phyloP scores from a whole-genome alignment of 371 early-diverging fungal genomes.

The Actinomucor elegans region DNA sequence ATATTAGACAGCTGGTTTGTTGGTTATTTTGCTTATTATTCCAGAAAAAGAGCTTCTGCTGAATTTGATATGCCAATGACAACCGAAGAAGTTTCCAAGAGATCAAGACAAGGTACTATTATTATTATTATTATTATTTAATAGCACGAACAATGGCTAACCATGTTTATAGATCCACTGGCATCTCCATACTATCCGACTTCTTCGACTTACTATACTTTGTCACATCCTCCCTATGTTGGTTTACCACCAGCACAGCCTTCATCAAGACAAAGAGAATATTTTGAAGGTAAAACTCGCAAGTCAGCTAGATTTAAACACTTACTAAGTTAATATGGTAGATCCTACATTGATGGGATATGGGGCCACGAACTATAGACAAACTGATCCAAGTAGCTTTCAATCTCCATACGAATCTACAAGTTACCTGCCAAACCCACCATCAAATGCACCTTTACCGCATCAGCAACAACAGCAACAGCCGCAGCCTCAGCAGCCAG shows the following conservation, averaged over 20 bases:
- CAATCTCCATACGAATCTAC: background rate
- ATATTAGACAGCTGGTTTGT: slow-evolving; percentile 20
- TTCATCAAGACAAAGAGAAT: slow-evolving; percentile 12
- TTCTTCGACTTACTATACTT: background rate
- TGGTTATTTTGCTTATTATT: slow-evolving; percentile 6
- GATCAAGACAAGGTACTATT: background rate
- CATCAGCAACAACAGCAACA: background rate
- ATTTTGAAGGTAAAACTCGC: slow-evolving; percentile 16
- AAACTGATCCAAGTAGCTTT: background rate
- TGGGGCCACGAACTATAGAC: too few relatives aligned
- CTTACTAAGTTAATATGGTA: too few relatives aligned
- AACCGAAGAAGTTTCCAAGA: background rate
- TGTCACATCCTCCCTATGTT: slow-evolving; percentile 12
- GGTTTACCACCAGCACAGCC: slow-evolving; percentile 18
- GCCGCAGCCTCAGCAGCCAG: background rate
- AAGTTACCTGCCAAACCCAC: background rate
- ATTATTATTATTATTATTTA: background rate
- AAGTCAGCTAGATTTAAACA: too few relatives aligned
- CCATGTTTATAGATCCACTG: too few relatives aligned
- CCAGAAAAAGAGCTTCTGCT: slow-evolving; percentile 10
- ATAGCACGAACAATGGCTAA: background rate
- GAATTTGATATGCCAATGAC: background rate
- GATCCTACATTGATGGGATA: too few relatives aligned
- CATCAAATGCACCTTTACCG: background rate
- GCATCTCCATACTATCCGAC: too few relatives aligned